Evolutionary conservation across 805 yeast genomes (phyloP).

Genomic region (Cyberlindnera nakhonratchasimensis): DNA sequence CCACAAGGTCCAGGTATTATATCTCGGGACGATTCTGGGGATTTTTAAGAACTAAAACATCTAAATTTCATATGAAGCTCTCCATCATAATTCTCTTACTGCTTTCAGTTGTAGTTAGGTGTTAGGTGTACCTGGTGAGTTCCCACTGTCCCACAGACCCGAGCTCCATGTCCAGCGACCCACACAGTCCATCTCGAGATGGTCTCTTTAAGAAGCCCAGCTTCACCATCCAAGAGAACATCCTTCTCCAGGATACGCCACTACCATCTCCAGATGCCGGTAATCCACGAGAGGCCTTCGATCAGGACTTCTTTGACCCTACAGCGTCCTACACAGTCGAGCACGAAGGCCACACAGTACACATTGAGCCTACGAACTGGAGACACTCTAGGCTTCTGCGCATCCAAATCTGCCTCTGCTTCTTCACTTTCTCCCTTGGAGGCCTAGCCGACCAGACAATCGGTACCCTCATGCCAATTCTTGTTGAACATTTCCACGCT

Average conservation of each 20-base stretch:
- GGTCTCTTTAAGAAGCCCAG: neutral
- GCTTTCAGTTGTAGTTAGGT: too few relatives aligned
- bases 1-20: too few relatives aligned
- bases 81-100: too few relatives aligned
- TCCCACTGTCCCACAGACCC: neutral
- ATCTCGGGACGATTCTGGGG: too few relatives aligned
- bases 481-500: constrained; percentile 45
- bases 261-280: constrained; percentile 1
- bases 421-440: constrained; percentile 39
- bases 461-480: constrained; percentile 54
- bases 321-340: constrained; percentile 1
- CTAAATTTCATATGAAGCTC: too few relatives aligned
- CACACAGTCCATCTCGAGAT: neutral
- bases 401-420: constrained; percentile 40
- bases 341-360: constrained; percentile 4
- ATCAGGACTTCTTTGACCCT: constrained; percentile 14
- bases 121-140: too few relatives aligned
- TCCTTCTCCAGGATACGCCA: constrained; percentile 3
- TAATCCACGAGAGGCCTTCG: constrained; percentile 6
- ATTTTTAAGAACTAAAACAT: too few relatives aligned
- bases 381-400: constrained; percentile 36
- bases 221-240: neutral
- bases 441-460: constrained; percentile 61
- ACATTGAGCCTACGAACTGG: constrained; percentile 21
- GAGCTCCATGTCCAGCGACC: too few relatives aligned